Evolutionary conservation across 192 early-diverging fungal genomes (phyloP).

Genomic region (Cetraspora pellucida): DNA sequence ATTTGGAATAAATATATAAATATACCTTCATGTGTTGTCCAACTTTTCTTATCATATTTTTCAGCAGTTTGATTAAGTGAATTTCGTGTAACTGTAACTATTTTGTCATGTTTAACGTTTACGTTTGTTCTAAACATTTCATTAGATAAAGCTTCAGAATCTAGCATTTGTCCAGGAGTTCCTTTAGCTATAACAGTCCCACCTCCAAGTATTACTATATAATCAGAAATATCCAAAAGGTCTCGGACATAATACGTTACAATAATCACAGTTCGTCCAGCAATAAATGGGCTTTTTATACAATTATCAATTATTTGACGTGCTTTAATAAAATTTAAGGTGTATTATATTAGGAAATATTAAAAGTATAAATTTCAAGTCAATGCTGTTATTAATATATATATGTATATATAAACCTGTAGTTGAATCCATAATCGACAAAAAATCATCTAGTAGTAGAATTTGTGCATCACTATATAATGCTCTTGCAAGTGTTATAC

Average conservation of each 20-base stretch:
- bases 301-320: conserved; percentile 77
- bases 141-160: conserved; percentile 40
- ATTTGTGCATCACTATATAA: conserved; percentile 71
- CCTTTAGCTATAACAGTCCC: conserved; percentile 39
- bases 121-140: conserved; percentile 21
- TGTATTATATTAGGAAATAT: neutral
- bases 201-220: conserved; percentile 61
- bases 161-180: conserved; percentile 42
- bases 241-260: conserved; percentile 81
- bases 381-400: neutral
- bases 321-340: conserved; percentile 46
- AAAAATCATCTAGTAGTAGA: conserved; percentile 82
- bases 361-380: neutral
- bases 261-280: conserved; percentile 79
- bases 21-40: conserved; percentile 43
- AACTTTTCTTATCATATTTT: conserved; percentile 41
- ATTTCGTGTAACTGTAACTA: neutral
- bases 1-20: conserved; percentile 6
- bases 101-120: neutral
- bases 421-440: conserved; percentile 86
- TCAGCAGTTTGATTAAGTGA: neutral
- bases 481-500: conserved; percentile 84
- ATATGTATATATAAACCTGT: conserved; percentile 37
- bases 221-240: conserved; percentile 57
- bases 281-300: conserved; percentile 71